phyloP scores from a whole-genome alignment of 1,284 basidiomycete genomes.

The Ceratobasidium theobromae region DNA sequence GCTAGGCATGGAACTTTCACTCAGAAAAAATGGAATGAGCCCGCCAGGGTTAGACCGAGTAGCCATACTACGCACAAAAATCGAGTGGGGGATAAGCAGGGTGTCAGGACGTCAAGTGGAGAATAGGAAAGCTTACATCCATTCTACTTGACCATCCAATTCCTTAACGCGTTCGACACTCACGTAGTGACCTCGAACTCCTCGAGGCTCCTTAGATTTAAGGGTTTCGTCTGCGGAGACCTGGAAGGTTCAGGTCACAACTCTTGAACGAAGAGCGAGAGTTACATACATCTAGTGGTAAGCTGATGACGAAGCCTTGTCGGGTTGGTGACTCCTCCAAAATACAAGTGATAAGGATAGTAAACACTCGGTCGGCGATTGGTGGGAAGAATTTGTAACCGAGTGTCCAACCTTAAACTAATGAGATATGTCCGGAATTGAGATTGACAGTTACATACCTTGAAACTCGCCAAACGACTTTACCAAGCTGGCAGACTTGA shows the following conservation, averaged over 20 bases:
- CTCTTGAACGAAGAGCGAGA: no score
- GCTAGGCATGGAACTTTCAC: conserved; percentile 8
- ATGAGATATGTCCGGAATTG: not conserved
- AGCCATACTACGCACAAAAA: conserved; percentile 1
- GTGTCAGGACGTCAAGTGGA: no score
- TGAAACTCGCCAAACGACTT: conserved; percentile 4
- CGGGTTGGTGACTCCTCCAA: not conserved
- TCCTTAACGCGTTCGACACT: conserved; percentile 15
- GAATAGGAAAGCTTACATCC: not conserved
- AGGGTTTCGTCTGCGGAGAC: not conserved
- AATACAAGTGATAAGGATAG: conserved; percentile 7
- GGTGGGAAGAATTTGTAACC: conserved; percentile 17
- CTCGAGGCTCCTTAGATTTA: conserved; percentile 2
- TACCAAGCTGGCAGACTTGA: not conserved
- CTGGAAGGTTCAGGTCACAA: not conserved
- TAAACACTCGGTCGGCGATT: conserved; percentile 5
- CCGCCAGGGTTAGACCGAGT: conserved; percentile 15
- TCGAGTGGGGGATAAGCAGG: no score
- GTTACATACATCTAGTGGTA: conserved; percentile 21
- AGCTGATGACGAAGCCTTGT: conserved; percentile 14
- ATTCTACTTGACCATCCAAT: conserved; percentile 7
- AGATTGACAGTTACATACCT: not conserved
- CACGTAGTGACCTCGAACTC: conserved; percentile 13
- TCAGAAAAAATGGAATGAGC: conserved; percentile 1
- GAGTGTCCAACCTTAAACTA: not conserved